Base-by-base conservation (phyloP, 2,329 filamentous ascomycete genomes). In the Trichoderma polysporum region DNA sequence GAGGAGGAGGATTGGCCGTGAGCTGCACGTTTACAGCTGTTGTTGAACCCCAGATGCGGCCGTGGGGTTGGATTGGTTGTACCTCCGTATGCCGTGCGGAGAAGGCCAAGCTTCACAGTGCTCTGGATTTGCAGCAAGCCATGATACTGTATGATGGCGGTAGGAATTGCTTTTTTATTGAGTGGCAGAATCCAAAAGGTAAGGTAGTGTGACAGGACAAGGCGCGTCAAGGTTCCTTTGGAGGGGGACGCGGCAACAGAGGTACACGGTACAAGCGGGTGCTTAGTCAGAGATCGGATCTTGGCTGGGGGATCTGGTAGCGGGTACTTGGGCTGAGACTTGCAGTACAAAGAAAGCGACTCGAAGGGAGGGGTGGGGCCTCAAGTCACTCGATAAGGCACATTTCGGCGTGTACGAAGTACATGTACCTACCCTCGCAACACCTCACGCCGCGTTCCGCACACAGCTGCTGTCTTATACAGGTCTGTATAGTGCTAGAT, bases 21-120 rank as follows among this genome's bases (percentile, higher is more conserved):
- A 31, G 49, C 49, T 52, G 49, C 49, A 29, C 25, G 25, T 29
- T 52, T 10, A 52, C 22, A 22, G 58, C 58, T 61, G 58, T 19
- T 61, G 58, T 52, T 39, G 19, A 52, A 61, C 58, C 31, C 58
- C 58, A 61, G 45, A 61, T 61, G 58, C 58, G 31, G 45, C 45
- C 58, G 19, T 27, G 31, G 58, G 58, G 31, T 29, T 52, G 45
- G 45, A 17, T 45, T 9, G 58, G 31, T 37, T 35, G 58, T 52
- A 52, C 41, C 31, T 3, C n/a, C 33, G 45, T 61, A 61, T 61
- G 58, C 58, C 45, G 58, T 61, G 58, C 58, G 58, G 47, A 61
- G 19, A 61, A 61, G 37, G 33, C 15, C 29, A 25, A 19, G 47
- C 58, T 25, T 61, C 45, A 61, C 58, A 19, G 58, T 61, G 58